These are phyloP conservation scores for Apiospora pterosperma DNA, from an alignment of 2,329 filamentous ascomycete species.

Conservation along the genomic window DNA sequence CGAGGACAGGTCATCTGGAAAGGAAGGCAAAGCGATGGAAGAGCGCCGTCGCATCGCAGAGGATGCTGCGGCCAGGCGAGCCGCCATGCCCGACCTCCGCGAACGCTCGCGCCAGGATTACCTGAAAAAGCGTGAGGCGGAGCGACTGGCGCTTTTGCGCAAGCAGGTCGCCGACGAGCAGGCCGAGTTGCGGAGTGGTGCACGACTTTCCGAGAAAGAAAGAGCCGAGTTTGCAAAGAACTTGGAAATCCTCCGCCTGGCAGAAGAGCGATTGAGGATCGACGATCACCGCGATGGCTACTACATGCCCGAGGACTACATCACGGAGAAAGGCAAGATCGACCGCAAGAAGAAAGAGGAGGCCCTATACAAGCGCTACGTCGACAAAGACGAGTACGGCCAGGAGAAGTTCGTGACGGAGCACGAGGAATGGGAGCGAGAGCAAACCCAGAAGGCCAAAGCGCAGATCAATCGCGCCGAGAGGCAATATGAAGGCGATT, in stretches of 20 bases:
- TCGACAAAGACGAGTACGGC: slow-evolving; percentile 82
- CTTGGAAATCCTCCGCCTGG: slow-evolving; percentile 73
- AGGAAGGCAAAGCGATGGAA: slow-evolving; percentile 52
- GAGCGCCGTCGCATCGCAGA: slow-evolving; percentile 62
- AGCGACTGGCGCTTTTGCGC: slow-evolving; percentile 79
- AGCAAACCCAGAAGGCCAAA: slow-evolving; percentile 84
- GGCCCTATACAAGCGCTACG: slow-evolving; percentile 84
- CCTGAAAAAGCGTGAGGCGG: slow-evolving; percentile 84
- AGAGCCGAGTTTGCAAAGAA: slow-evolving; percentile 88
- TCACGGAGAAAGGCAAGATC: slow-evolving; percentile 88
- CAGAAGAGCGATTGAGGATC: slow-evolving; percentile 80
- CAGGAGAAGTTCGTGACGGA: slow-evolving; percentile 90
- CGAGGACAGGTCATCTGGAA: slow-evolving; percentile 31
- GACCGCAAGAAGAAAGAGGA: slow-evolving; percentile 85
- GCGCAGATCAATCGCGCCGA: slow-evolving; percentile 76
- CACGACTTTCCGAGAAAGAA: slow-evolving; percentile 71
- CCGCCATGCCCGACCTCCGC: slow-evolving; percentile 76
- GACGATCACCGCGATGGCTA: slow-evolving; percentile 94
- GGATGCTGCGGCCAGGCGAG: slow-evolving; percentile 62
- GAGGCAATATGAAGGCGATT: slow-evolving; percentile 74
- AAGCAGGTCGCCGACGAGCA: slow-evolving; percentile 89
- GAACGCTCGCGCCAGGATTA: slow-evolving; percentile 88
- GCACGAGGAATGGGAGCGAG: slow-evolving; percentile 92
- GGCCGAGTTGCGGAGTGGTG: slow-evolving; percentile 73
- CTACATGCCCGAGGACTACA: slow-evolving; percentile 89